Percentiles rank a stretch among this genome's conserved stretches.
Conservation (phyloP, 2,329 filamentous ascomycete genomes). For the Botrytis deweyae region DNA sequence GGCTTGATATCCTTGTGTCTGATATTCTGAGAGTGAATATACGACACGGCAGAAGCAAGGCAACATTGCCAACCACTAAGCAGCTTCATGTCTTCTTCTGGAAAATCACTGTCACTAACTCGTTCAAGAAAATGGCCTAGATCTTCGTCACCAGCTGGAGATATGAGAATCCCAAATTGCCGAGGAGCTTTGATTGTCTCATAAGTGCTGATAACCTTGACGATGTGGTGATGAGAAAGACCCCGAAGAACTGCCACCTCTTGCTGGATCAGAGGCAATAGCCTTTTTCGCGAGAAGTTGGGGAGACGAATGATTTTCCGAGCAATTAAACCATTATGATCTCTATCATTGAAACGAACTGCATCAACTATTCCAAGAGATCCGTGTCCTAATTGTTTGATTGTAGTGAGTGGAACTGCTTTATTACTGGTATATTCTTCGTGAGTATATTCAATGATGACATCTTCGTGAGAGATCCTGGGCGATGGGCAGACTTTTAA, state of each 20-base stretch:
- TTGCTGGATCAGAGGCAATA: conserved; percentile 27
- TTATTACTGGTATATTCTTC: conserved; percentile 23
- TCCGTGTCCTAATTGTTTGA: conserved; percentile 27
- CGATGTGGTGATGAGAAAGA: conserved; percentile 26
- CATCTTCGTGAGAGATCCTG: neutral
- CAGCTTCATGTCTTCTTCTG: conserved; percentile 20
- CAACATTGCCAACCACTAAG: conserved; percentile 25
- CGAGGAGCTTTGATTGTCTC: conserved; percentile 27
- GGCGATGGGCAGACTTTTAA: neutral
- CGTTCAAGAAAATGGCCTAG: conserved; percentile 27
- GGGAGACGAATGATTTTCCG: conserved; percentile 26
- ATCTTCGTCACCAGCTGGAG: conserved; percentile 28
- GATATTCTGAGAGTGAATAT: conserved; percentile 26
- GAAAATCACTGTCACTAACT: conserved; percentile 26
- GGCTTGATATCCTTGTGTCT: conserved; percentile 31
- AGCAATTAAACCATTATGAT: conserved; percentile 17
- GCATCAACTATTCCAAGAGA: conserved; percentile 28
- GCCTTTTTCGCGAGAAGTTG: conserved; percentile 23
- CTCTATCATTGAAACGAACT: conserved; percentile 13
- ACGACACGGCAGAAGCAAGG: conserved; percentile 27
- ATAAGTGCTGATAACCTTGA: conserved; percentile 26
- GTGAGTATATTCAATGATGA: conserved; percentile 20
- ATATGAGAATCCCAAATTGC: conserved; percentile 26
- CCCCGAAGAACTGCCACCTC: conserved; percentile 24
- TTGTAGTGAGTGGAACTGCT: conserved; percentile 19